These are phyloP conservation scores for Castanospermum australe DNA, from an alignment of 306 rosid genomes.

Conservation along the genomic window DNA sequence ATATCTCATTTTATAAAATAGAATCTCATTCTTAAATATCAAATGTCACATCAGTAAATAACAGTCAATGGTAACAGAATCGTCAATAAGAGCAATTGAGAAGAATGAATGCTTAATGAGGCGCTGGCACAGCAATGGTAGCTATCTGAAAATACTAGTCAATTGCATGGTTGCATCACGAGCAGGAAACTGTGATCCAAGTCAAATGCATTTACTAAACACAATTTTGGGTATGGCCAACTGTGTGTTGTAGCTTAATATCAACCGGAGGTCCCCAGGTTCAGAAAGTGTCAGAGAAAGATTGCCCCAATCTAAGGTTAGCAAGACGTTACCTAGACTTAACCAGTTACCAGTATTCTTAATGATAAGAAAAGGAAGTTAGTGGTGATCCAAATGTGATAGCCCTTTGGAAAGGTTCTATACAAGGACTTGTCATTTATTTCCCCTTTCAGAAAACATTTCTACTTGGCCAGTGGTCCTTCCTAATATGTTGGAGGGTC, in stretches of 20 bases:
- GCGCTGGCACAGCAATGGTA: not conserved
- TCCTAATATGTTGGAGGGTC: constrained; percentile 8
- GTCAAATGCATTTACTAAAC: not conserved
- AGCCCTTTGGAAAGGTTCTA: not conserved
- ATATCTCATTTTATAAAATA: too few relatives aligned
- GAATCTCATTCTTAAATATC: too few relatives aligned
- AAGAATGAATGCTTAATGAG: not conserved
- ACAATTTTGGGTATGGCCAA: not conserved
- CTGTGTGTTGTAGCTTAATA: not conserved
- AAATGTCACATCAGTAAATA: too few relatives aligned
- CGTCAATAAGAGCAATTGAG: not conserved
- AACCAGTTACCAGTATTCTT: not conserved
- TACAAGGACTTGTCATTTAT: not conserved
- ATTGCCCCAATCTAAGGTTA: not conserved
- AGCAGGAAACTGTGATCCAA: not conserved
- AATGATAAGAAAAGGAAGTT: constrained; percentile 16
- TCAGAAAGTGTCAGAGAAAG: not conserved
- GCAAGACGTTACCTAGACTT: not conserved
- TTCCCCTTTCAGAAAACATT: not conserved
- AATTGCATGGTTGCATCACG: not conserved
- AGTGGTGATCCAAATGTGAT: not conserved
- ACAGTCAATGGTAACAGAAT: not conserved
- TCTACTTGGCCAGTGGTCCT: constrained; percentile 39
- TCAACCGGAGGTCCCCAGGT: not conserved
- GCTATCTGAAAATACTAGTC: not conserved